Base-by-base conservation (phyloP, 352 stramenopile genomes). In the Phytophthora crassamura region DNA sequence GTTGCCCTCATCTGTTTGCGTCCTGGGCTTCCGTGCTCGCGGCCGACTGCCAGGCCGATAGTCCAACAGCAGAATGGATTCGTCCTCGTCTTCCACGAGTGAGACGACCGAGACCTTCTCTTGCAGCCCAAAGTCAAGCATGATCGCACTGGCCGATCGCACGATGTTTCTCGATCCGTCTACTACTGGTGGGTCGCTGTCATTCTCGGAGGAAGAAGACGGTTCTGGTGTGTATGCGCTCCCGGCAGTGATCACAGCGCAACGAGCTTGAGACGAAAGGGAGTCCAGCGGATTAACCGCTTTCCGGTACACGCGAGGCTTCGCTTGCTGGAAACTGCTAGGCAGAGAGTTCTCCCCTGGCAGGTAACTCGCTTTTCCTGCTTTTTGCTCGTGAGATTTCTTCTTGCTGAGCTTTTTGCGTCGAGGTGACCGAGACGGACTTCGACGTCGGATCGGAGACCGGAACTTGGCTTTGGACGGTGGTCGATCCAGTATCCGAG, bases 301-400 rank as follows among this genome's bases (percentile, higher is more conserved):
- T 39, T 36, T 80, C 18, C 75, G 69, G 53, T 92, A 92, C 0
- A 90, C 42, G 12, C 70, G 74, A 28, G 84, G 81, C 25, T 82
- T 88, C 10, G 74, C 67, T 43, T 80, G 72, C 25, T 72, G 68
- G 50, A 92, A 92, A 61, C 73, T 78, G 40, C 84, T 89, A n/a
- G 76, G 80, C 5, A 90, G 63, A 12, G 81, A 85, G 50, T 78
- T 82, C 56, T 75, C 65, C 9, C 66, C 65, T 0, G 80, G 76
- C 0, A 73, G 54, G 51, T 73, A 81, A 8, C 22, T 59, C 20
- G 33, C 0, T 9, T 63, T 69, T 33, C 7, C 28, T 22, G 25
- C 6, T 40, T 48, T 58, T 56, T n/a, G 46, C 16, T 32, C 30
- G 14, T 9, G 10, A 18, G 16, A 12, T 49, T 62, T 63, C 25